Base-by-base conservation (phyloP, 2,329 filamentous ascomycete genomes). In the Dactylellina leptospora region DNA sequence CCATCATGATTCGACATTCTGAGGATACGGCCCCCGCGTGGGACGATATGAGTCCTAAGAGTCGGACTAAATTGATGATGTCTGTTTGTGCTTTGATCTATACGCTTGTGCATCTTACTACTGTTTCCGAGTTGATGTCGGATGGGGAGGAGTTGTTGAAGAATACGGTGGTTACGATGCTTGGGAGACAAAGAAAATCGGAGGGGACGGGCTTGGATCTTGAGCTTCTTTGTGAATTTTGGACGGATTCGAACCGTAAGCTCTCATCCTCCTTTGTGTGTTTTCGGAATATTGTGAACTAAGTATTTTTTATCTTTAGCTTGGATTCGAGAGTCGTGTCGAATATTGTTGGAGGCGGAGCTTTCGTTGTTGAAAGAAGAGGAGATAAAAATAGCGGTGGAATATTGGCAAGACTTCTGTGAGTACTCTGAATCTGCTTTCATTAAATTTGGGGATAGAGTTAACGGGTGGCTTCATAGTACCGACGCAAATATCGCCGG, bases 321-420 rank as follows among this genome's bases (percentile, higher is more conserved):
- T 42, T 74, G 30, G 71, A 64, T 66, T 40, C 74, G 70, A 58
- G 71, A 44, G 13, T 63, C 42, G 10, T 76, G 47, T 51, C 69
- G 8, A 44, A 73, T 60, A 62, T 40, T 72, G 1, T 16, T 64
- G 20, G 44, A 72, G 20, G 50, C 44, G 1, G 68, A 72, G 18
- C 28, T 72, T 16, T 72, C 59, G 1, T 22, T 72, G 3, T 27
- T 72, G 27, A 55, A 54, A 23, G 23, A 56, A 30, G 44, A 53
- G 1, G 59, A 72, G 11, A 73, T 33, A 13, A 73, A n/a, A 18
- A 58, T 56, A n/a, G 55, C 50, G 0, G 61, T 76, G 2, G 55
- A 47, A 25, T 76, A 75, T 47, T 76, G 75, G 75, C 69, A 74
- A 30, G 69, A 74, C 36, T 76, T 75, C 30, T 30, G 75, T 75